These are phyloP conservation scores for Persicaria maculosa DNA, from an alignment of 148 eudicot genomes.

Conservation along the genomic window DNA sequence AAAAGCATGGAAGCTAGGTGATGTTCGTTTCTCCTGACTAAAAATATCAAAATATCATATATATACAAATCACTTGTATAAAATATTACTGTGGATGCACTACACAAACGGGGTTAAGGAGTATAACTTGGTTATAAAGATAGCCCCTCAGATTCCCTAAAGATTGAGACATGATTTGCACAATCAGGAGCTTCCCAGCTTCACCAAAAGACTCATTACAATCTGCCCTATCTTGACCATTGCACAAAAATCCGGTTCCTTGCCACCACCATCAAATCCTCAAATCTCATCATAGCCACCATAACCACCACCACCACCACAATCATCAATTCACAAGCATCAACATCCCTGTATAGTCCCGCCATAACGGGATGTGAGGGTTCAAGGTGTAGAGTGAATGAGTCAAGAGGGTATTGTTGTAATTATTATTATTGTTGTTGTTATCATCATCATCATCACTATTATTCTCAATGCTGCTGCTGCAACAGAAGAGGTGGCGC, in stretches of 20 bases:
- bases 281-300: background rate
- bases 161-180: background rate
- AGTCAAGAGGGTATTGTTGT: background rate
- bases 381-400: too few relatives aligned
- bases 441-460: background rate
- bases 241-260: background rate
- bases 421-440: background rate
- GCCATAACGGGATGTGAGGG: too few relatives aligned
- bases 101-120: background rate
- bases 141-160: conserved; percentile 5
- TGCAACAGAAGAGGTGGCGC: background rate
- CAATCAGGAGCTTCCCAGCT: conserved; percentile 10
- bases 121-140: background rate
- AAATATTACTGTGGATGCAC: background rate
- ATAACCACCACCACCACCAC: background rate
- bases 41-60: background rate
- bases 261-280: conserved; percentile 1
- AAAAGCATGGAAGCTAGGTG: background rate
- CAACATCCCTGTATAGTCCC: too few relatives aligned
- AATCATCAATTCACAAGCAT: background rate
- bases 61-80: background rate
- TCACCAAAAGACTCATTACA: background rate
- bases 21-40: background rate
- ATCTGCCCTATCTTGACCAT: conserved; percentile 11
- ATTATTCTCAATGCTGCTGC: background rate